A percentile compares a stretch with the other conserved stretches of the same genome.
Evolutionary conservation across 2,329 filamentous ascomycete species (phyloP).

Genomic region (Coniochaeta pulveracea): DNA sequence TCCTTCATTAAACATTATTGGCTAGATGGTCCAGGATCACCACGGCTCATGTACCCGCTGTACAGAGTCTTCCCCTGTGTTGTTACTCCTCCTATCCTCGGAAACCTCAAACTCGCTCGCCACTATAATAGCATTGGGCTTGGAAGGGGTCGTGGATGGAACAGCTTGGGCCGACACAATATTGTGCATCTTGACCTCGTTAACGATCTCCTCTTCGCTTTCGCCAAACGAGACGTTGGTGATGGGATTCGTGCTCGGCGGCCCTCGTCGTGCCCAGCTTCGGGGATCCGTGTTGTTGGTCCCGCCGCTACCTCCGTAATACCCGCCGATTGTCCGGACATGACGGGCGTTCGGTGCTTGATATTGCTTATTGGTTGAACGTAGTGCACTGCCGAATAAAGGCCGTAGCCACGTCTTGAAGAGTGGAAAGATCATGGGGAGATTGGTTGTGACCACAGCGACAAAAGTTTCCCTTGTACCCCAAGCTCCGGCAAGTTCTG

Average conservation of each 20-base stretch:
- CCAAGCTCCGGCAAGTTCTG: constrained; percentile 21
- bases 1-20: too few species aligned
- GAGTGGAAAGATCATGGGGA: constrained; percentile 28
- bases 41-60: constrained; percentile 5
- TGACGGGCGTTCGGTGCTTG: constrained; percentile 23
- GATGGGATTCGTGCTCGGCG: constrained; percentile 21
- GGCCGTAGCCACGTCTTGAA: constrained; percentile 25
- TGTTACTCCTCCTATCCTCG: constrained; percentile 11
- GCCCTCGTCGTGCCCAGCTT: constrained; percentile 19
- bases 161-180: constrained; percentile 15
- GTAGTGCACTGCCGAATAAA: constrained; percentile 21
- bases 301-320: constrained; percentile 17
- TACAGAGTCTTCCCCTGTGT: not conserved
- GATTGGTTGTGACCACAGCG: constrained; percentile 22
- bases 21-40: too few species aligned
- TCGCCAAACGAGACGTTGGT: constrained; percentile 20
- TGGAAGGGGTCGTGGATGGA: constrained; percentile 7
- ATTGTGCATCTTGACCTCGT: constrained; percentile 27
- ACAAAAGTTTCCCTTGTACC: constrained; percentile 24
- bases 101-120: constrained; percentile 26
- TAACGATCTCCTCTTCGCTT: constrained; percentile 32
- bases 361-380: constrained; percentile 24
- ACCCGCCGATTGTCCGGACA: constrained; percentile 29
- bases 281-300: too few species aligned
- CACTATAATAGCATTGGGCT: constrained; percentile 23